A percentile compares a stretch with the other conserved stretches of the same genome.
Evolutionary conservation across 2,329 filamentous ascomycete genomes (phyloP).

Genomic region (Fusarium tjaetaba): DNA sequence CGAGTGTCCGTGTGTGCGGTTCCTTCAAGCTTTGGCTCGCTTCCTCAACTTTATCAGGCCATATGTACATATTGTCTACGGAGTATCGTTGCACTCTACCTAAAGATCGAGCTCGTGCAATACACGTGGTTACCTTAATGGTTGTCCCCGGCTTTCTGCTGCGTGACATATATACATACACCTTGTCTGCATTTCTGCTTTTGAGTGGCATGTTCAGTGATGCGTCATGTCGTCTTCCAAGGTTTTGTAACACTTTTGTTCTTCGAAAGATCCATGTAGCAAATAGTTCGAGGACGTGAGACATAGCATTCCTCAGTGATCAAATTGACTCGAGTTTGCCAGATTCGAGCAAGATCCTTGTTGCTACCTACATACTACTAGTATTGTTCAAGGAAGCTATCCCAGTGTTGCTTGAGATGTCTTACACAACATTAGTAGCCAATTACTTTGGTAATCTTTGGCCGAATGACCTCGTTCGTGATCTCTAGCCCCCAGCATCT

Average conservation of each 20-base stretch:
- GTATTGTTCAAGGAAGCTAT: constrained; percentile 5
- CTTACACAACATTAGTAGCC: not conserved
- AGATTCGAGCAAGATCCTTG: not conserved
- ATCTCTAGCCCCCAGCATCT: constrained; percentile 8
- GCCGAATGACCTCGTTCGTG: constrained; percentile 7
- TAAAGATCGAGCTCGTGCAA: not conserved
- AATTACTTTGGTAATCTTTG: not conserved
- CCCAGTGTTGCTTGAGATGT: not conserved
- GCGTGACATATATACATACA: constrained; percentile 28
- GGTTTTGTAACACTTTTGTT: not conserved
- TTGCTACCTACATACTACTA: not conserved
- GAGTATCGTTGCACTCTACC: not conserved
- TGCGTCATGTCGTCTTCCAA: not conserved
- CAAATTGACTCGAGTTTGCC: not conserved
- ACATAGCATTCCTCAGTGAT: not conserved
- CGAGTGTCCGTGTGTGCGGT: constrained; percentile 1
- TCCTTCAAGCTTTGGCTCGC: not conserved
- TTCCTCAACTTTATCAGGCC: not conserved
- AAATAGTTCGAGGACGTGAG: constrained; percentile 1
- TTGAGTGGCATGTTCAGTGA: not conserved
- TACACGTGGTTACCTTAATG: constrained; percentile 9
- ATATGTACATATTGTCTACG: not conserved
- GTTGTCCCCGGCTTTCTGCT: not conserved
- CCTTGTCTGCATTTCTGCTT: not conserved
- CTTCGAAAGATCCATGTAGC: not conserved